Conservation (phyloP, 176 grass and related monocot species). For the Avena insularis region DNA sequence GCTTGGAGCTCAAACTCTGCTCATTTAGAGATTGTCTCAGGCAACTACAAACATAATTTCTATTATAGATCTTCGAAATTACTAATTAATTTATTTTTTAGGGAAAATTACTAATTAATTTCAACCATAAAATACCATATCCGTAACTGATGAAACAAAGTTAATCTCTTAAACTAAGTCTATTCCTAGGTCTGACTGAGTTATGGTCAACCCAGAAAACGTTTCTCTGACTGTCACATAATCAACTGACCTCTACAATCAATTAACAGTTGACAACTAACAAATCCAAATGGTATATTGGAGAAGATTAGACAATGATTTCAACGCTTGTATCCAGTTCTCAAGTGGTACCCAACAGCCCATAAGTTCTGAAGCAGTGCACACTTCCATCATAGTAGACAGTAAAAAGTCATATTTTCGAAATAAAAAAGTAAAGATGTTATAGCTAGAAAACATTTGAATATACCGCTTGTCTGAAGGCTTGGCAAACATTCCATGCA, state of each 20-base stretch:
- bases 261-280: background rate
- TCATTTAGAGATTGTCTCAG: background rate
- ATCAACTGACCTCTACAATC: background rate
- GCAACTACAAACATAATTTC: background rate
- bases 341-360: background rate
- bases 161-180: slow-evolving; percentile 14
- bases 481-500: slow-evolving; percentile 82
- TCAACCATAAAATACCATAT: background rate
- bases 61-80: slow-evolving; percentile 9
- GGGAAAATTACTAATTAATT: background rate
- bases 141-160: slow-evolving; percentile 1
- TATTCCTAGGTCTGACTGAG: slow-evolving; percentile 18
- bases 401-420: background rate
- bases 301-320: slow-evolving; percentile 9
- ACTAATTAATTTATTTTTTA: background rate
- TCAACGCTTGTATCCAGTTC: slow-evolving; percentile 17
- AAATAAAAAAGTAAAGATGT: background rate
- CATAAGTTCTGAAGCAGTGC: slow-evolving; percentile 7
- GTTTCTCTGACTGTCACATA: background rate
- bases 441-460: slow-evolving; percentile 6
- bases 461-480: slow-evolving; percentile 91
- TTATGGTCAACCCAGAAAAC: background rate
- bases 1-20: background rate
- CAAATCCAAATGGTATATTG: slow-evolving; percentile 22
- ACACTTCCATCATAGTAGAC: slow-evolving; percentile 24